Evolutionary conservation across 768 basidiomycete genomes (phyloP).

Genomic region (Suillus americanus): DNA sequence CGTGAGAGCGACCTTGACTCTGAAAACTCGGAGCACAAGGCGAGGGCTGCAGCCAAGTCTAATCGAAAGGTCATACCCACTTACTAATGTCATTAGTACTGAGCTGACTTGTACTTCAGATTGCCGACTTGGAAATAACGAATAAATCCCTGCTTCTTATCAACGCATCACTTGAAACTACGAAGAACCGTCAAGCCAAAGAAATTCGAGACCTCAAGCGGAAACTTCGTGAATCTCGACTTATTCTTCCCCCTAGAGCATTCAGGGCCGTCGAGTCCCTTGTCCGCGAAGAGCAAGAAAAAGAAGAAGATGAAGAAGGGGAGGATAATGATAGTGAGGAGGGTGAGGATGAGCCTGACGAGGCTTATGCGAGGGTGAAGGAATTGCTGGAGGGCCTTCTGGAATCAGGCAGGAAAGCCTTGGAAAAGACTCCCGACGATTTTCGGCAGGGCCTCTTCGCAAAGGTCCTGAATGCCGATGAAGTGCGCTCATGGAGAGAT

Average conservation of each 20-base stretch:
- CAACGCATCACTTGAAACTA: conserved; percentile 78
- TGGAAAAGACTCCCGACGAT: conserved; percentile 58
- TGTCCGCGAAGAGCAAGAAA: conserved; percentile 38
- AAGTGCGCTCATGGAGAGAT: conserved; percentile 61
- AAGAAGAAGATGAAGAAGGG: conserved; percentile 37
- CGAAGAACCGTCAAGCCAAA: conserved; percentile 75
- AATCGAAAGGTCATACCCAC: conserved; percentile 67
- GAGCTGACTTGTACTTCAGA: conserved; percentile 44
- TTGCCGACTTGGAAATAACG: conserved; percentile 89
- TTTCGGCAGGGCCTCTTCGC: conserved; percentile 48
- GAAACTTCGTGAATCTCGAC: conserved; percentile 77
- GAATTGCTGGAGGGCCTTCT: conserved; percentile 63
- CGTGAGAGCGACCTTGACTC: conserved; percentile 35
- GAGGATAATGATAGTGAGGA: conserved; percentile 44
- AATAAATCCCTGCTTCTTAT: conserved; percentile 84
- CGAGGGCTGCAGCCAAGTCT: conserved; percentile 76
- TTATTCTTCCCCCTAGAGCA: conserved; percentile 68
- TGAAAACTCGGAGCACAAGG: conserved; percentile 46
- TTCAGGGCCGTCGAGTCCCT: conserved; percentile 57
- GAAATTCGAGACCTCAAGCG: conserved; percentile 86
- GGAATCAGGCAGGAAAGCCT: conserved; percentile 54
- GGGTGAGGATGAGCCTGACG: conserved; percentile 46
- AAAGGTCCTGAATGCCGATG: conserved; percentile 74
- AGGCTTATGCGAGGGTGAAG: conserved; percentile 62
- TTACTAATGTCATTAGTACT: neutral